Base-by-base conservation (phyloP, 192 early-diverging fungal species). In the Coemansia sp. region DNA sequence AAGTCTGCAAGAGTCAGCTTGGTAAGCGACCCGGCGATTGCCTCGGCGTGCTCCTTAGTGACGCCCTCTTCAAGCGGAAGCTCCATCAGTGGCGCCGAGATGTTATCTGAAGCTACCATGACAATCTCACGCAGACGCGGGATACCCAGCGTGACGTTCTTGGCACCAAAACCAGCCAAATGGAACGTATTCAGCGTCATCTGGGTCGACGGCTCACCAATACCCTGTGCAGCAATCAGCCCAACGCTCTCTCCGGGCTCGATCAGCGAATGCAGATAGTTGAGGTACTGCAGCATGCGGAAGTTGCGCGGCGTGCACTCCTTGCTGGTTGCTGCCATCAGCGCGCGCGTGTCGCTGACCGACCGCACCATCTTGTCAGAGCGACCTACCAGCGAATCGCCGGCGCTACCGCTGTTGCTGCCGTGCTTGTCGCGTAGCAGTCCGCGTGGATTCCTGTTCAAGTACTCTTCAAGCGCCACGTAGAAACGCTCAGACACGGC, bases 121-220 rank as follows among this genome's bases (percentile, higher is more conserved):
- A 99, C 89, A 62, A 99, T 96, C 83, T 99, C 98, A 67, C 95
- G 91, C 55, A 99, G 79, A 85, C 98, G 95, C 39, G 98, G 98
- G 58, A 99, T 98, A 87, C 98, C 98, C 39, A 99, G 85, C 3
- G 98, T 99, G 22, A 99, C 98, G 85, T 99, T 99, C 69, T 93
- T 94, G 59, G 93, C 94, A 76, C 94, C 95, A 58, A 89, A 93
- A 30, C 92, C 92, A 42, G 92, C 92, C 80, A 97, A 92, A 83
- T 99, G 98, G 91, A 99, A 99, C 52, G 98, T 99, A 81, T 99
- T 99, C 33, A 99, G 84, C 39, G 98, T 99, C 98, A 99, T 99
- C 69, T 99, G 98, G 14, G 98, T 99, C 42, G 95, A 96, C 42
- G 98, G 98, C 81, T 99, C 98, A 45, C 98, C 98, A 56, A 99